Conservation (phyloP, 306 rosid genomes). For the Medicago arabica region DNA sequence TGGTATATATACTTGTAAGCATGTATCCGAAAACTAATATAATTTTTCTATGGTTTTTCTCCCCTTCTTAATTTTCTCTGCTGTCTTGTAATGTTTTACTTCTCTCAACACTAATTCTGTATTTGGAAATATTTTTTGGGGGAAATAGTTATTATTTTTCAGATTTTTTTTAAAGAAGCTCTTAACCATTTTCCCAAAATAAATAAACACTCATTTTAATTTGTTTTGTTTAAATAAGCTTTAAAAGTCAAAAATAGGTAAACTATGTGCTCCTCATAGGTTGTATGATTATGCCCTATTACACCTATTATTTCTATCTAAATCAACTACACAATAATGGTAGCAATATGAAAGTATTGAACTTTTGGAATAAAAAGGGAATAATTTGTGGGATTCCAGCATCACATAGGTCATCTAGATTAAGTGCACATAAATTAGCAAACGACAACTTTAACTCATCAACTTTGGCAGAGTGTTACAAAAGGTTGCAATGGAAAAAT, state of each 20-base stretch:
- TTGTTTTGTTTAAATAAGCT: background rate
- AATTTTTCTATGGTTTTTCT: too few relatives aligned
- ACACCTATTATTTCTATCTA: background rate
- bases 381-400: constrained; percentile 28
- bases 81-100: too few relatives aligned
- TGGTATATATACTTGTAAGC: too few relatives aligned
- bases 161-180: background rate
- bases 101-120: too few relatives aligned
- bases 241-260: background rate
- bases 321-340: background rate
- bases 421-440: background rate
- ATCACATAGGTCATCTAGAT: constrained; percentile 7
- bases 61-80: too few relatives aligned
- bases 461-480: constrained; percentile 7
- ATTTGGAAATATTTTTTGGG: background rate
- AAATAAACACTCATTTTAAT: background rate
- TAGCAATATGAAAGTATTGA: background rate
- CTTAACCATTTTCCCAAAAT: background rate
- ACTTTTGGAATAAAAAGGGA: constrained; percentile 35
- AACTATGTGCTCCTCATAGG: background rate
- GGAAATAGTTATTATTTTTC: background rate
- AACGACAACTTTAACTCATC: constrained; percentile 21
- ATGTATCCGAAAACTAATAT: too few relatives aligned
- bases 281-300: background rate
- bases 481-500: background rate